Conservation (phyloP, 306 rosid genomes). For the Prunus davidiana region DNA sequence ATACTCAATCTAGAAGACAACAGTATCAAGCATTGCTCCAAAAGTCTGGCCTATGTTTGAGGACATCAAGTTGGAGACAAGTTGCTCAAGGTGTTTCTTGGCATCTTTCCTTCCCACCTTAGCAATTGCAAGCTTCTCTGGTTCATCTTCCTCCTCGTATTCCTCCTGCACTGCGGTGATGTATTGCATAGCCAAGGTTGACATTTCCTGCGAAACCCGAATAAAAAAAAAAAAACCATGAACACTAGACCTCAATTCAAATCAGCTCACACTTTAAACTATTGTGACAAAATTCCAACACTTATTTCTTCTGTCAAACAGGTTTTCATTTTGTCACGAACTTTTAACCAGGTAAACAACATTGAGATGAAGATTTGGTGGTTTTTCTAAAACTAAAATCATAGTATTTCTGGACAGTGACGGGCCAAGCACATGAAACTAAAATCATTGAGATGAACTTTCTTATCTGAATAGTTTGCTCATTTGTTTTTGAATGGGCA, state of each 20-base stretch:
- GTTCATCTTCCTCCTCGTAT: constrained; percentile 76
- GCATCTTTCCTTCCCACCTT: constrained; percentile 92
- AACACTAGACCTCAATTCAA: background rate
- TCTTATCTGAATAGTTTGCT: constrained; percentile 81
- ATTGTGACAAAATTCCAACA: too few relatives aligned
- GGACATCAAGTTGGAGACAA: constrained; percentile 80
- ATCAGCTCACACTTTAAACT: background rate
- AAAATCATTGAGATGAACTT: background rate
- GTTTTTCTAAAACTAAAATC: too few relatives aligned
- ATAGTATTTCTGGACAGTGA: background rate
- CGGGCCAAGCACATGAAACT: too few relatives aligned
- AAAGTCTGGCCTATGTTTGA: constrained; percentile 79
- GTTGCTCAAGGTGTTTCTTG: constrained; percentile 85
- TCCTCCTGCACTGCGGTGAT: constrained; percentile 57
- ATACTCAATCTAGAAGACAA: constrained; percentile 33
- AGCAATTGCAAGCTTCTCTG: constrained; percentile 83
- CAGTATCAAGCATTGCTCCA: constrained; percentile 90
- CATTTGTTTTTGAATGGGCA: constrained; percentile 80
- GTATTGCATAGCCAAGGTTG: constrained; percentile 60
- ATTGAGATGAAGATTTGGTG: too few relatives aligned
- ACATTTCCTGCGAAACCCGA: constrained; percentile 67
- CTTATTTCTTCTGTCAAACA: too few relatives aligned
- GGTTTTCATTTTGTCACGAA: too few relatives aligned
- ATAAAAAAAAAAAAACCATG: background rate
- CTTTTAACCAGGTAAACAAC: too few relatives aligned